Evolutionary conservation across 2,329 filamentous ascomycete species (phyloP).

Genomic region (Stagonosporopsis rhizophila): DNA sequence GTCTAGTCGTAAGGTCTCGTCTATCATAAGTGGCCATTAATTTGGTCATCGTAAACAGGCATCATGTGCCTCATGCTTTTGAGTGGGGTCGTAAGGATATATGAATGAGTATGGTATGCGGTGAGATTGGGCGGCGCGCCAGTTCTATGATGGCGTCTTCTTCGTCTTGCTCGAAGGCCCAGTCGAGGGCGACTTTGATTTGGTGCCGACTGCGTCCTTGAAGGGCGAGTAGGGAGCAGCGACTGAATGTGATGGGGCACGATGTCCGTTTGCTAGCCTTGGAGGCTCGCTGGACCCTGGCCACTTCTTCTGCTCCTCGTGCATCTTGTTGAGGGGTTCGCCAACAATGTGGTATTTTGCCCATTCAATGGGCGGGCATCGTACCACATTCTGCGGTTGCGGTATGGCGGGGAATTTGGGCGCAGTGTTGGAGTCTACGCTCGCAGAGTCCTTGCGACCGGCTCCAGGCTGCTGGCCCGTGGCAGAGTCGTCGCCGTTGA

Average conservation of each 20-base stretch:
- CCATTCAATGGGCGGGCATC: conserved; percentile 93
- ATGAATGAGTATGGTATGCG: conserved; percentile 6
- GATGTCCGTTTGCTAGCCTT: conserved; percentile 42
- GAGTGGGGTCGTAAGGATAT: conserved; percentile 19
- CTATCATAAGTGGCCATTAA: conserved; percentile 38
- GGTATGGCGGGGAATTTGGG: conserved; percentile 70
- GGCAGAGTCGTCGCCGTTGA: conserved; percentile 29
- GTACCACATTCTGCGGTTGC: conserved; percentile 79
- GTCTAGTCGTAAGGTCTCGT: conserved; percentile 38
- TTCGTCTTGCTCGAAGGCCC: conserved; percentile 40
- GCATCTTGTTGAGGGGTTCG: conserved; percentile 81
- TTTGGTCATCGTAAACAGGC: conserved; percentile 33
- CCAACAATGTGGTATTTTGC: conserved; percentile 91
- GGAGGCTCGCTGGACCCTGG: conserved; percentile 50
- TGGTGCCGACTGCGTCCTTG: conserved; percentile 55
- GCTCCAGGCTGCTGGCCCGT: conserved; percentile 23
- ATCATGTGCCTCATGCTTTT: conserved; percentile 34
- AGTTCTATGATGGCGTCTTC: conserved; percentile 36
- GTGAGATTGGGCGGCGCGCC: conserved; percentile 15
- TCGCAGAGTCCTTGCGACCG: conserved; percentile 39
- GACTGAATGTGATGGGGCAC: conserved; percentile 59
- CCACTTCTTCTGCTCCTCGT: conserved; percentile 74
- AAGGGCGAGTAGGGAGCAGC: conserved; percentile 68
- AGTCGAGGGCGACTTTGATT: conserved; percentile 30
- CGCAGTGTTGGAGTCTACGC: conserved; percentile 21